Percentiles rank a stretch among this genome's conserved stretches.
These are phyloP conservation scores for Serendipita vermifera DNA, from an alignment of 768 basidiomycete species.

Conservation along the genomic window DNA sequence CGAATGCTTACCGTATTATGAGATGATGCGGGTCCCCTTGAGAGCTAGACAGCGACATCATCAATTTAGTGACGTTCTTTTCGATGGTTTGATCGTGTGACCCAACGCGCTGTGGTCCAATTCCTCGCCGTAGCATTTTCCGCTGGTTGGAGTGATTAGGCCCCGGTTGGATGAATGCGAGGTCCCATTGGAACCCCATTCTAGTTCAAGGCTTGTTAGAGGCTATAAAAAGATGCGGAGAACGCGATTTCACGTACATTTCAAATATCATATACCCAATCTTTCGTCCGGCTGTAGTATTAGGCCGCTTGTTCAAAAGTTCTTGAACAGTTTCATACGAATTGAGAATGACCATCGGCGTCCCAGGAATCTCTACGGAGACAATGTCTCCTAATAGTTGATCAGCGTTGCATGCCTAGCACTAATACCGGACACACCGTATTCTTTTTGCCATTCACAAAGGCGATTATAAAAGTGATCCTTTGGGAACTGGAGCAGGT, in stretches of 20 bases:
- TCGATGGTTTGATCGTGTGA: not conserved
- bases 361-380: not conserved
- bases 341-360: slow-evolving; percentile 3
- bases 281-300: not conserved
- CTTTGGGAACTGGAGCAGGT: not conserved
- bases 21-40: not conserved
- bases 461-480: not conserved
- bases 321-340: slow-evolving; percentile 1
- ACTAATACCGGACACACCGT: no score
- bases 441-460: not conserved
- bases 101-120: not conserved
- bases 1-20: no score
- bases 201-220: no score
- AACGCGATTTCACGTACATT: not conserved
- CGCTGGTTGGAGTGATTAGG: not conserved
- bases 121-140: not conserved
- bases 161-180: slow-evolving; percentile 2
- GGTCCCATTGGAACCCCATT: not conserved
- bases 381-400: not conserved
- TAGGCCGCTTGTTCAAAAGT: not conserved
- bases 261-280: slow-evolving; percentile 1
- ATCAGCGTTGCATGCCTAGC: not conserved
- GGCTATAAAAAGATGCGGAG: no score
- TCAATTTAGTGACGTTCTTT: not conserved
- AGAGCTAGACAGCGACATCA: not conserved